Evolutionary conservation across 2,329 filamentous ascomycete species (phyloP), one percentile per base, ranked within the genome.

Genomic region (Aureobasidium melanogenum): DNA sequence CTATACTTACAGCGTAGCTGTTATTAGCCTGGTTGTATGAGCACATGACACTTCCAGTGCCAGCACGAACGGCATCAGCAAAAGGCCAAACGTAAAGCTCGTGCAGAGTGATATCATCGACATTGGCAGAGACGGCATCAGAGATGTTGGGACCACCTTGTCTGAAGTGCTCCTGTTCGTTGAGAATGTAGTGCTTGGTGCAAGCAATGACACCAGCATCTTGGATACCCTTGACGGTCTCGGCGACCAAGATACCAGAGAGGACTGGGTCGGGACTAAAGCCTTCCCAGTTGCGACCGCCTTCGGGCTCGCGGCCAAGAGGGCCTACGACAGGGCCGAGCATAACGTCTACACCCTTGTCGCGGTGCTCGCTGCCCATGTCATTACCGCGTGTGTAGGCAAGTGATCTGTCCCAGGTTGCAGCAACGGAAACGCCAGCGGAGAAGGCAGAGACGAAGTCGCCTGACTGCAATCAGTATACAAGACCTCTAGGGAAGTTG

Each of bases 361-460:
- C 86, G 63, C 82, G 84, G 68, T 88, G 84, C 71, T 95, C 90
- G 62, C 80, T 77, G 3, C 86, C 91, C 86, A 95, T 91, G 51
- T 86, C 87, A 56, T 82, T 75, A 34, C 86, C 90, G 54, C 89
- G 83, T 56, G 80, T 76, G 68, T 84, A 84, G 70, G 91, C 87
- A 32, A 95, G 80, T 14, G 77, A 73, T 62, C 87, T 84, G 72
- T 92, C 88, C 81, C 88, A 96, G 0, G 91, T 89, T n/a, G 90
- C 88, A 15, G 88, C 92, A 32, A 89, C 83, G 6, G 89, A 91
- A 67, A 91, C 80, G 51, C 88, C 91, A 0, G 87, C 86, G 0
- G 88, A 83, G 72, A 95, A 96, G 1, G 87, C 91, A 38, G 89
- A 93, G 69, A 85, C 85, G 73, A 88, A 93, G 73, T 96, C 91